Base-by-base conservation (phyloP, 2,329 filamentous ascomycete genomes). In the Diaporthe capsici region DNA sequence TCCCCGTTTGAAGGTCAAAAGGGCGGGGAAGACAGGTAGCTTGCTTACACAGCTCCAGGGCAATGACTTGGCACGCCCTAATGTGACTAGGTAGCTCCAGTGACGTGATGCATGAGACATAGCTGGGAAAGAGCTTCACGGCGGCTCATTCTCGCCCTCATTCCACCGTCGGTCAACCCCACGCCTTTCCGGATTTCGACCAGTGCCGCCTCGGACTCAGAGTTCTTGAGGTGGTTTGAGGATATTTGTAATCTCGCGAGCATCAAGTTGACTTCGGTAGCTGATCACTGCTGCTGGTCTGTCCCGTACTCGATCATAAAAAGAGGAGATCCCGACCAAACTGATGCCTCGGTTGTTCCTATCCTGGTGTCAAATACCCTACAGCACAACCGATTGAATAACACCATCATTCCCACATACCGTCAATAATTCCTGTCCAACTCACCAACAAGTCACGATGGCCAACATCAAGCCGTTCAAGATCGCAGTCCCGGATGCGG, bases 401-500 rank as follows among this genome's bases (percentile, higher is more conserved):
- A 68, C 12, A 6, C 22, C 34, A 53, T 7, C n/a, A 7, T 20
- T 12, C 17, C 12, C 34, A 25, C 15, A 42, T 6, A 68, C 12
- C 4, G 9, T 8, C 37, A 15, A 15, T 39, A 61, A 13, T 31
- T n/a, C 20, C 0, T 5, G 12, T 42, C 2, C n/a, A 15, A 17
- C 17, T 17, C 2, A 7, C 1, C 1, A 1, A 53, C 7, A 28
- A 20, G 12, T 8, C 28, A 65, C 37, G 13, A 77, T 77, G 76
- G 61, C 76, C 5, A n/a, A 76, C 4, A 82, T 85, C 65, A 79
- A 79, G 22, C 83, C 84, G 0, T 86, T 82, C 79, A 80, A 80
- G 42, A 84, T 86, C 53, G 73, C 78, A 2, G 80, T 86, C 8
- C 77, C 84, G 0, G 82, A 85, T 25, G 72, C 78, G 0, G 79